A percentile compares a stretch with the other conserved stretches of the same genome.
Evolutionary conservation across 768 basidiomycete species (phyloP).

Genomic region (Podaxis sp.): DNA sequence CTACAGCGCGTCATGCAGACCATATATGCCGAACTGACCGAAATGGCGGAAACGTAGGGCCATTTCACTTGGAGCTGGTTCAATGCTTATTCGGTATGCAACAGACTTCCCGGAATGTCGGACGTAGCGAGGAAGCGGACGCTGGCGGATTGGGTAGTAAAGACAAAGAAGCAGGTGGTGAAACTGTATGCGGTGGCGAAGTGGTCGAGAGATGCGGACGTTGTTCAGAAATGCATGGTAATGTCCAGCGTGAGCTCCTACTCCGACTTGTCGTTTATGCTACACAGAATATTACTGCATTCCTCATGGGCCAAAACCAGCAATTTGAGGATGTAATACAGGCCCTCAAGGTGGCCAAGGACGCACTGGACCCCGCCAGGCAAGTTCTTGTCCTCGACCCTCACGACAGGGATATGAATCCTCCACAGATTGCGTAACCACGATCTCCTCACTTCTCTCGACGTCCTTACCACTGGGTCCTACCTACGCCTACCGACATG

Average conservation of each 20-base stretch:
- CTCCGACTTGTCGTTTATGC: slow-evolving; percentile 8
- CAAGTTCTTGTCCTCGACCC: slow-evolving; percentile 28
- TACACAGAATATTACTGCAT: slow-evolving; percentile 79
- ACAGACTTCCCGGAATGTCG: slow-evolving; percentile 79
- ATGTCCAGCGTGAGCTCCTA: slow-evolving; percentile 6
- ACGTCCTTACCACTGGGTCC: slow-evolving; percentile 84
- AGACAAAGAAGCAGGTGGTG: slow-evolving; percentile 85
- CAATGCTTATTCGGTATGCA: slow-evolving; percentile 13
- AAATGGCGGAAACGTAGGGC: slow-evolving; percentile 82
- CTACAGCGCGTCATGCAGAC: slow-evolving; percentile 76
- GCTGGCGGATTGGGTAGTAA: slow-evolving; percentile 88
- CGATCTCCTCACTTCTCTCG: slow-evolving; percentile 87
- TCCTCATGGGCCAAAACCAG: slow-evolving; percentile 80
- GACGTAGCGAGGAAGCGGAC: slow-evolving; percentile 77
- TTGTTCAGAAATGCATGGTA: slow-evolving; percentile 88
- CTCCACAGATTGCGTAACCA: slow-evolving; percentile 80
- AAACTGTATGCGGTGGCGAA: slow-evolving; percentile 85
- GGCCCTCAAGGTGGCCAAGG: slow-evolving; percentile 63
- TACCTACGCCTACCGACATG: slow-evolving; percentile 80
- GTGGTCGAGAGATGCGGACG: slow-evolving; percentile 83
- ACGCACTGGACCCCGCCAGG: slow-evolving; percentile 79
- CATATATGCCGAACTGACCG: slow-evolving; percentile 80
- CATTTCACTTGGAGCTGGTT: slow-evolving; percentile 1
- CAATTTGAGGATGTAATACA: slow-evolving; percentile 75
- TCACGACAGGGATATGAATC: not conserved